phyloP scores from a whole-genome alignment of 1,284 basidiomycete species.

The Cutaneotrichosporon cyanovorans region DNA sequence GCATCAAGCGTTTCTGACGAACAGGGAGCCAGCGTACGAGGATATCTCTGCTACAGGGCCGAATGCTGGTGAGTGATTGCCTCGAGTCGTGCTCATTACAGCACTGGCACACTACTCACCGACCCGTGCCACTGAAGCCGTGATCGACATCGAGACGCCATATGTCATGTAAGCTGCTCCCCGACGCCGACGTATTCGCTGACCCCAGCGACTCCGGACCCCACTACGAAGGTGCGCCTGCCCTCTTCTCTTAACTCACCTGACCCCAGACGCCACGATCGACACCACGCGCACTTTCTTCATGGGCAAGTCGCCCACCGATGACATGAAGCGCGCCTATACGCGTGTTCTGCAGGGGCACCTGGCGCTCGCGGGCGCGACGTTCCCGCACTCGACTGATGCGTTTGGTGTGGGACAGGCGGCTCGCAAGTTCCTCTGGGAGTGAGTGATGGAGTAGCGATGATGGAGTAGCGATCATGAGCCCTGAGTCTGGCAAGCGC shows the following conservation, averaged over 20 bases:
- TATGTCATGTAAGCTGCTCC: conserved; percentile 69
- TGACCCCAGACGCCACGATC: conserved; percentile 67
- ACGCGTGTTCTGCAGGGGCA: conserved; percentile 95
- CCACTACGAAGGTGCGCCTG: conserved; percentile 55
- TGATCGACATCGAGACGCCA: conserved; percentile 69
- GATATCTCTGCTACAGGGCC: conserved; percentile 86
- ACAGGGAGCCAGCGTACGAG: conserved; percentile 73
- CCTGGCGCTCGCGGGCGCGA: conserved; percentile 80
- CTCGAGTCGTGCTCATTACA: conserved; percentile 13
- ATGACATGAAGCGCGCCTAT: conserved; percentile 75
- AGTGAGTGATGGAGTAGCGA: conserved; percentile 34
- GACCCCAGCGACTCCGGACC: conserved; percentile 70
- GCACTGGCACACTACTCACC: conserved; percentile 91
- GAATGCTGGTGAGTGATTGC: conserved; percentile 53
- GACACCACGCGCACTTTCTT: conserved; percentile 79
- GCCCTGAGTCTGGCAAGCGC: too few species aligned
- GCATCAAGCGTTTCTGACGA: too few species aligned
- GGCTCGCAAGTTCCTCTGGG: conserved; percentile 77
- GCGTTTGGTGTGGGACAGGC: conserved; percentile 74
- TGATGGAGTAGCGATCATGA: too few species aligned
- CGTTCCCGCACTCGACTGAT: conserved; percentile 82
- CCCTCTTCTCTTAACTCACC: background rate
- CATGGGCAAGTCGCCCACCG: conserved; percentile 71
- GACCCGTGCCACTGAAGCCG: conserved; percentile 57
- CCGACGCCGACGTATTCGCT: background rate